Conservation (phyloP, 1,284 basidiomycete species). For the Mixia osmundae region DNA sequence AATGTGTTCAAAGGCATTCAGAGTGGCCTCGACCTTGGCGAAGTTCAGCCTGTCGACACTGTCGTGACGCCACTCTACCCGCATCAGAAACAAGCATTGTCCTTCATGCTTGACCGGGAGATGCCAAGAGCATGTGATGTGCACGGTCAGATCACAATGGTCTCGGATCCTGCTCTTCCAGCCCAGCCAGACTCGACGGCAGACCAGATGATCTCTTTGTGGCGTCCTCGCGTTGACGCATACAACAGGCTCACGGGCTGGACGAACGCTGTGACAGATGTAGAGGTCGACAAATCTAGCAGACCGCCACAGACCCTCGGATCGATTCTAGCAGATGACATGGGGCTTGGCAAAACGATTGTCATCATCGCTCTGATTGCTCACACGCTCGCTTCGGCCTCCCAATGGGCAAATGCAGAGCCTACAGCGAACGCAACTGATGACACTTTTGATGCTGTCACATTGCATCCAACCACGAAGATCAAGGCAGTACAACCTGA, state of each 20-base stretch:
- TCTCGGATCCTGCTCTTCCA: conserved; percentile 2
- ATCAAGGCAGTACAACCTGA: neutral
- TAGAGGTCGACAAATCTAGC: conserved; percentile 30
- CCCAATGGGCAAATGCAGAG: conserved; percentile 33
- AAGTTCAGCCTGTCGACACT: conserved; percentile 62
- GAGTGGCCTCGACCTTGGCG: conserved; percentile 59
- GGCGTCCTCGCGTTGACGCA: conserved; percentile 39
- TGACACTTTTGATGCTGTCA: conserved; percentile 13
- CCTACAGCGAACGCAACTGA: conserved; percentile 23
- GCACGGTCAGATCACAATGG: conserved; percentile 1
- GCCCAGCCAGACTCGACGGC: conserved; percentile 7
- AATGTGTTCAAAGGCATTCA: conserved; percentile 73
- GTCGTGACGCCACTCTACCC: conserved; percentile 78
- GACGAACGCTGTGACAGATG: conserved; percentile 66
- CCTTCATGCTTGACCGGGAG: conserved; percentile 87
- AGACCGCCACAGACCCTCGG: conserved; percentile 49
- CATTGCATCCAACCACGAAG: conserved; percentile 7
- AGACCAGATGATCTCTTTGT: conserved; percentile 28
- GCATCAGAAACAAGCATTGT: conserved; percentile 93
- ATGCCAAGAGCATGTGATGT: no score
- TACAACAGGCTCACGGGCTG: conserved; percentile 33
- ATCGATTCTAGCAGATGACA: conserved; percentile 43
- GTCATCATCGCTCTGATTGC: conserved; percentile 76
- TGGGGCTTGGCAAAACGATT: conserved; percentile 87
- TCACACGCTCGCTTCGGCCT: conserved; percentile 48